phyloP scores from a whole-genome alignment of 2,329 filamentous ascomycete species.

The Aotearoamyces nothofagi region DNA sequence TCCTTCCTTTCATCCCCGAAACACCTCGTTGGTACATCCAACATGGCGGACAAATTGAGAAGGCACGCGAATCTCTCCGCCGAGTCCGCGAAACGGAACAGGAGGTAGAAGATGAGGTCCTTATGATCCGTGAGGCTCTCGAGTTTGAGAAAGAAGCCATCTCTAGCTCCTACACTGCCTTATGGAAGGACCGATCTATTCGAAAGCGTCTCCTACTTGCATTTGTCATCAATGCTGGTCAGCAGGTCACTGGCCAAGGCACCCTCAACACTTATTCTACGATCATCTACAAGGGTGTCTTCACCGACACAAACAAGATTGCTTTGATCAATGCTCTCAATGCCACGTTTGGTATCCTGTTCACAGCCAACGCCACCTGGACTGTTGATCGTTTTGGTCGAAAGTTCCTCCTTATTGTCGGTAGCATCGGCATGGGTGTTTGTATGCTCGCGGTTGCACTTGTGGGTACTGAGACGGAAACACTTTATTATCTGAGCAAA shows the following conservation, averaged over 20 bases:
- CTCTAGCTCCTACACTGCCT: slow-evolving; percentile 42
- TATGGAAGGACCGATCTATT: slow-evolving; percentile 56
- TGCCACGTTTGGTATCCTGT: slow-evolving; percentile 56
- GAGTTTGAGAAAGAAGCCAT: slow-evolving; percentile 60
- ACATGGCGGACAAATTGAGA: slow-evolving; percentile 40
- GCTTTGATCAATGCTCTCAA: slow-evolving; percentile 63
- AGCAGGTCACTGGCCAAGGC: slow-evolving; percentile 59
- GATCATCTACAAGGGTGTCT: slow-evolving; percentile 61
- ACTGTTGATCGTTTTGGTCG: slow-evolving; percentile 58
- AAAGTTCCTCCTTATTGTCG: slow-evolving; percentile 53
- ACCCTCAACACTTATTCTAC: slow-evolving; percentile 60
- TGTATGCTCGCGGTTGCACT: slow-evolving; percentile 54
- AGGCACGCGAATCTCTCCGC: slow-evolving; percentile 40
- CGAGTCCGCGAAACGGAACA: slow-evolving; percentile 47
- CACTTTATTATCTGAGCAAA: no score
- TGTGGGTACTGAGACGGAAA: slow-evolving; percentile 40
- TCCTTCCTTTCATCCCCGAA: slow-evolving; percentile 52
- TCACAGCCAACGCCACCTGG: slow-evolving; percentile 60
- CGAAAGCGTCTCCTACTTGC: slow-evolving; percentile 51
- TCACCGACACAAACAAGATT: slow-evolving; percentile 40
- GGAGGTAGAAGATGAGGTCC: slow-evolving; percentile 51
- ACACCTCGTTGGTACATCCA: slow-evolving; percentile 55
- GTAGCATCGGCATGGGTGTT: slow-evolving; percentile 50
- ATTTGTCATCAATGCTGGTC: slow-evolving; percentile 52
- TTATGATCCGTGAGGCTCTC: slow-evolving; percentile 50